Percentiles rank a stretch among this genome's conserved stretches.
Evolutionary conservation across 495 filamentous ascomycete genomes (phyloP).

Genomic region (Alectoria sarmentosa): DNA sequence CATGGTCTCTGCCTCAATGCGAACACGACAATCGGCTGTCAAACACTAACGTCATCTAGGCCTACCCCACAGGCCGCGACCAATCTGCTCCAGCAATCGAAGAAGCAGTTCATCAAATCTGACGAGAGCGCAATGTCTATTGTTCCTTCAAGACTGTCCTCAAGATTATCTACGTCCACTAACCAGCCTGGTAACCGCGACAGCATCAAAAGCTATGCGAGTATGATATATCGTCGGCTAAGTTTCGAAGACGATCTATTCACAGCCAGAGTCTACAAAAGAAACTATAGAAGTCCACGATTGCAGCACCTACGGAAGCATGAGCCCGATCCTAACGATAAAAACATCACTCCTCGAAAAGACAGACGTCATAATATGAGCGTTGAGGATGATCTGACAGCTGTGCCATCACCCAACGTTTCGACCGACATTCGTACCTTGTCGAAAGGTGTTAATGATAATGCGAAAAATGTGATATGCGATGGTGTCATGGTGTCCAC

Average conservation of each 20-base stretch:
- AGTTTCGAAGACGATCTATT: conserved; percentile 15
- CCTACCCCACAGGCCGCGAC: background rate
- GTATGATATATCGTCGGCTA: conserved; percentile 1
- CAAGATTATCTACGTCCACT: background rate
- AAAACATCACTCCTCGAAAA: too few species aligned
- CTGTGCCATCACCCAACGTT: too few species aligned
- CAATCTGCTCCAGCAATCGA: background rate
- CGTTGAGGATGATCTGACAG: too few species aligned
- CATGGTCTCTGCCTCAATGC: too few species aligned
- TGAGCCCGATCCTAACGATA: background rate
- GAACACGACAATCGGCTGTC: too few species aligned
- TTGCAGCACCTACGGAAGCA: background rate
- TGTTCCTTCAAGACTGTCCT: conserved; percentile 14
- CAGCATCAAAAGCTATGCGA: background rate
- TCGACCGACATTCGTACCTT: too few species aligned
- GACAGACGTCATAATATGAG: too few species aligned
- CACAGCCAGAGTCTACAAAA: conserved; percentile 9
- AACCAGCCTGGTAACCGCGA: background rate
- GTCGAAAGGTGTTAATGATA: too few species aligned
- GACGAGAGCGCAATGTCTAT: conserved; percentile 18
- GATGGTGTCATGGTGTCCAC: too few species aligned
- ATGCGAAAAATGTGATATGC: too few species aligned
- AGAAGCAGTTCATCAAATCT: background rate
- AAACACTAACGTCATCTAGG: background rate
- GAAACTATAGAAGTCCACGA: background rate